Base-by-base conservation (phyloP, 1,139 yeast species). In the Magnusiomyces fungicola region DNA sequence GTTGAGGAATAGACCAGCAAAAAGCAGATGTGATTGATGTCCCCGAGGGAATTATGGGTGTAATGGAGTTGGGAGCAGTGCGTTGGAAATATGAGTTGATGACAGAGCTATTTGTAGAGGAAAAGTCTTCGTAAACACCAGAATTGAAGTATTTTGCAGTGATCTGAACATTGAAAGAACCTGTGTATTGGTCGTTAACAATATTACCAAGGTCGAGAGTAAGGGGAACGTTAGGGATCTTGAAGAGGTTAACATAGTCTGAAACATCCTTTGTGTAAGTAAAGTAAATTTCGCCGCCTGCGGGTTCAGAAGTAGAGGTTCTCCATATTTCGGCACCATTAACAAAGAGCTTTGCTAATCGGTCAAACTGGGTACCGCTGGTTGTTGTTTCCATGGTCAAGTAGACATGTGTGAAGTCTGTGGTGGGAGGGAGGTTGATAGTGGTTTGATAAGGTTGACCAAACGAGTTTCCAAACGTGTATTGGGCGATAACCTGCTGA, bases 291-390 rank as follows among this genome's bases (percentile, higher is more conserved):
- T 59, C 60, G 19, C 68, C 65, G 48, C 77, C 73, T 53, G 79
- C 78, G 0, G 96, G 96, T 65, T 87, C 95, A 19, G 86, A 80
- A 1, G 96, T 87, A 2, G 92, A 81, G 0, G 94, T 81, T 64
- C 96, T 74, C 95, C 96, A 87, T 33, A 87, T 66, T 57, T 85
- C 86, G 16, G 75, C 73, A 23, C 81, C 86, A 49, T 77, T 76
- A 25, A 87, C 64, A 59, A 76, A 83, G 25, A 87, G 65, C 60
- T 85, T 87, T 14, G 83, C 85, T 58, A 87, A 70, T 51, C 96
- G 72, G 62, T 87, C 95, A 59, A 78, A 86, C 63, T 87, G 96
- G 14, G 78, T 75, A 10, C 94, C 92, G 43, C 68, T 70, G 3
- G 80, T 80, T 5, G 76, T 66, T 2, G 84, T 80, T 46, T 78